These are phyloP conservation scores for Brettanomyces anomalus DNA, from an alignment of 805 yeast genomes.

Conservation along the genomic window DNA sequence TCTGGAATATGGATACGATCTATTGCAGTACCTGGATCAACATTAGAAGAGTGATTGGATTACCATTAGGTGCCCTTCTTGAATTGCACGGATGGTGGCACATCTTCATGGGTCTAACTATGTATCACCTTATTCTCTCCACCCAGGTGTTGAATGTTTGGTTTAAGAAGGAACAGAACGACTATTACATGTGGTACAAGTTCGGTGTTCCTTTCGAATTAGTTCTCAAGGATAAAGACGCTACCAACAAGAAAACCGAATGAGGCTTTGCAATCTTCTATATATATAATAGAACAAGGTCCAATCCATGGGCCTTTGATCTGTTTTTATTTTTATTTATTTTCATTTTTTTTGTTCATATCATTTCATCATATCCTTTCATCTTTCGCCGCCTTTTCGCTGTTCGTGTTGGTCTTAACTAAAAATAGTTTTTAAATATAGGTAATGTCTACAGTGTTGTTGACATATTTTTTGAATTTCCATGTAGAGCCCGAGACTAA, in stretches of 20 bases:
- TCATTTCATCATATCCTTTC: background rate
- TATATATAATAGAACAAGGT: too few relatives aligned
- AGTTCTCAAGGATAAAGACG: conserved; percentile 6
- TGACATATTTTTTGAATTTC: too few relatives aligned
- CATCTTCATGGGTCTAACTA: conserved; percentile 69
- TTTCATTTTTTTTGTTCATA: background rate
- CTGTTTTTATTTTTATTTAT: too few relatives aligned
- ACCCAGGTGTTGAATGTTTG: conserved; percentile 64
- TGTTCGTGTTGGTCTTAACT: too few relatives aligned
- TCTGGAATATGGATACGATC: conserved; percentile 84
- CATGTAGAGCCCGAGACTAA: too few relatives aligned
- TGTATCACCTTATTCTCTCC: conserved; percentile 71
- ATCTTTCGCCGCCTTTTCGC: too few relatives aligned
- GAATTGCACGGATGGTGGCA: conserved; percentile 99
- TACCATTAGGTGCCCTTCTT: conserved; percentile 68
- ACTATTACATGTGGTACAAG: conserved; percentile 47
- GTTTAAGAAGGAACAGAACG: conserved; percentile 41
- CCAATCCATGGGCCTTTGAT: background rate
- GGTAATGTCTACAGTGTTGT: too few relatives aligned
- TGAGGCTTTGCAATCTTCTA: background rate
- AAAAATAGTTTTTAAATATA: too few relatives aligned
- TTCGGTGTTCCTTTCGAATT: conserved; percentile 50
- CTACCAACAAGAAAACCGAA: background rate
- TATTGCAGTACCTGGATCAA: conserved; percentile 54
- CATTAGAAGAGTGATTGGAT: conserved; percentile 54